Evolutionary conservation across 352 stramenopile species (phyloP).

Genomic region (Phytophthora sansomeana): DNA sequence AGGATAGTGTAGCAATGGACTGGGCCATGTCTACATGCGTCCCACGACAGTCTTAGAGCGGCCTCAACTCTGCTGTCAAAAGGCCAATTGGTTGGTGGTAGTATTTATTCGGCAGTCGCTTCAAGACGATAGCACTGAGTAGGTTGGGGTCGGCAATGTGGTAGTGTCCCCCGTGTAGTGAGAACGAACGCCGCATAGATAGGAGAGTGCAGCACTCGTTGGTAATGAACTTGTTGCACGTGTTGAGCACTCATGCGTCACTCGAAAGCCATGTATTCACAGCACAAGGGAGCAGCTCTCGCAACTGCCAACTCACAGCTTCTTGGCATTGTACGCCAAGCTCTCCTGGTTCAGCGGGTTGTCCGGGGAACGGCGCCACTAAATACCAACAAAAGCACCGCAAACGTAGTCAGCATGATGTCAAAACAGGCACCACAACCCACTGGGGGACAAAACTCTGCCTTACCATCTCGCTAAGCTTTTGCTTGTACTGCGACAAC

Average conservation of each 20-base stretch:
- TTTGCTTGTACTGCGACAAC: conserved; percentile 86
- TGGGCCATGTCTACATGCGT: too few species aligned
- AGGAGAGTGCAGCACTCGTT: neutral
- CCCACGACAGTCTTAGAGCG: too few species aligned
- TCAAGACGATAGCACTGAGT: conserved; percentile 9
- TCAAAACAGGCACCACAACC: neutral
- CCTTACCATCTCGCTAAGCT: conserved; percentile 78
- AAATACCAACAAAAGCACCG: conserved; percentile 26
- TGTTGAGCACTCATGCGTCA: too few species aligned
- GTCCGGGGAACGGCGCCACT: conserved; percentile 82
- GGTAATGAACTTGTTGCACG: neutral
- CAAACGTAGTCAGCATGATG: conserved; percentile 20
- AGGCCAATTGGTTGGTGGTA: conserved; percentile 1
- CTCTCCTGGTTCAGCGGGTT: conserved; percentile 84
- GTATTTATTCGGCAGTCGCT: conserved; percentile 40
- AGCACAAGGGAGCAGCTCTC: neutral
- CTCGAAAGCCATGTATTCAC: conserved; percentile 3
- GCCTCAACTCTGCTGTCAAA: conserved; percentile 3
- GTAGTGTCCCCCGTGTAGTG: neutral
- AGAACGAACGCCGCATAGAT: neutral
- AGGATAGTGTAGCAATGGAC: too few species aligned
- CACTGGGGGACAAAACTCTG: neutral
- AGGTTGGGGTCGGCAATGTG: neutral
- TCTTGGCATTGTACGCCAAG: conserved; percentile 82
- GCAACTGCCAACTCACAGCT: conserved; percentile 38